These are phyloP conservation scores for Cutaneotrichosporon sp. DNA, from an alignment of 1,284 basidiomycete species.

Conservation along the genomic window DNA sequence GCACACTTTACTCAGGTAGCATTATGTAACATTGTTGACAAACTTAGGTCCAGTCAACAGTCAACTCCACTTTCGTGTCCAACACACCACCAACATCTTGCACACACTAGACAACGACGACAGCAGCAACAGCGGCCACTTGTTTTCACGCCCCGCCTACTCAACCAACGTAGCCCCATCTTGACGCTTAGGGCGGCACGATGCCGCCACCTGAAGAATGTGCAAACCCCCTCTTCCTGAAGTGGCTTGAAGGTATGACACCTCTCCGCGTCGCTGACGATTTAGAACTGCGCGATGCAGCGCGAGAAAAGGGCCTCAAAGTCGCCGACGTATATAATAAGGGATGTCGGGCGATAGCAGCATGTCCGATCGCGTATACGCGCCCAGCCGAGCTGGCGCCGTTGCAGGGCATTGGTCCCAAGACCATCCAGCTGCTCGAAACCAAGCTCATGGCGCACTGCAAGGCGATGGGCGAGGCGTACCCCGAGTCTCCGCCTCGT, in stretches of 20 bases:
- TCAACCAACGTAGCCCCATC: not conserved
- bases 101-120: not conserved
- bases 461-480: conserved; percentile 35
- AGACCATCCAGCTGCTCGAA: conserved; percentile 43
- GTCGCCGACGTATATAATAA: conserved; percentile 43
- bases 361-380: conserved; percentile 45
- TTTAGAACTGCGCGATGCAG: conserved; percentile 47
- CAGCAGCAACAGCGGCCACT: not conserved
- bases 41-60: not conserved
- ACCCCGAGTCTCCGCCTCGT: conserved; percentile 1
- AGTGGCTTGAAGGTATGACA: conserved; percentile 45
- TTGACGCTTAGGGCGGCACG: not conserved
- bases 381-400: conserved; percentile 43
- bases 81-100: not conserved
- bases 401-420: conserved; percentile 45
- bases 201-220: conserved; percentile 24
- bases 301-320: conserved; percentile 40
- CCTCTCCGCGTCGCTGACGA: conserved; percentile 1
- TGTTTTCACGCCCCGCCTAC: too few relatives aligned
- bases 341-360: conserved; percentile 41
- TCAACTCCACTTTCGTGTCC: not conserved
- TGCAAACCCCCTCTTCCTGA: conserved; percentile 51
- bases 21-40: conserved; percentile 5
- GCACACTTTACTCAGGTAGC: not conserved
- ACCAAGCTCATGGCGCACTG: conserved; percentile 41